Percentiles rank a stretch among this genome's conserved stretches.
phyloP scores from a whole-genome alignment of 495 filamentous ascomycete species.

The Penicillium riverlandense region DNA sequence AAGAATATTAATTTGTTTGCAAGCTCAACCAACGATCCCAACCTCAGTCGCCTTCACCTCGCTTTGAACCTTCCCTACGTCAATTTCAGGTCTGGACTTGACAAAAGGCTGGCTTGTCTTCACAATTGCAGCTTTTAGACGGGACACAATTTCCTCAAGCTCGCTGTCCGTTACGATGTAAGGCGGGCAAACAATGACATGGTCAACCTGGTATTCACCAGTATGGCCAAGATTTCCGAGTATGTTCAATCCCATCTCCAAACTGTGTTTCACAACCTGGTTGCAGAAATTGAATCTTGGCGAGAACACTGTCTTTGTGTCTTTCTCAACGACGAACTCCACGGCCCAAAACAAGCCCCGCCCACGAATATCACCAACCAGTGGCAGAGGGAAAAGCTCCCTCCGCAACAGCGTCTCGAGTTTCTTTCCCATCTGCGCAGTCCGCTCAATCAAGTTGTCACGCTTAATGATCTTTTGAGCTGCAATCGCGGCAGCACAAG shows the following conservation, averaged over 20 bases:
- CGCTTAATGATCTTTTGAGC: constrained; percentile 52
- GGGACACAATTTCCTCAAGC: constrained; percentile 40
- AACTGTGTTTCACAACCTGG: constrained; percentile 4
- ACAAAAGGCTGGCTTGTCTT: constrained; percentile 2
- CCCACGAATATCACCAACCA: constrained; percentile 61
- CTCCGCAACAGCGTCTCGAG: constrained; percentile 38
- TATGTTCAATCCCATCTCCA: constrained; percentile 7
- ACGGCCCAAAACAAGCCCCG: constrained; percentile 57
- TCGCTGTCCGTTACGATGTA: constrained; percentile 50
- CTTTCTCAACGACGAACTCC: constrained; percentile 49
- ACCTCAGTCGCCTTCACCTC: too few relatives aligned
- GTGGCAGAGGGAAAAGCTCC: constrained; percentile 37
- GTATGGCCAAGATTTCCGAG: constrained; percentile 16
- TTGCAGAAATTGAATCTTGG: constrained; percentile 4
- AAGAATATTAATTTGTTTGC: too few relatives aligned
- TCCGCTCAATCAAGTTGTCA: constrained; percentile 48
- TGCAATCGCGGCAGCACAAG: constrained; percentile 53
- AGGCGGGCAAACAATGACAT: constrained; percentile 58
- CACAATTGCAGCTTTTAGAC: constrained; percentile 13
- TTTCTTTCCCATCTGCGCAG: constrained; percentile 39
- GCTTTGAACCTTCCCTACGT: too few relatives aligned
- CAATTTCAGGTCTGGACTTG: too few relatives aligned
- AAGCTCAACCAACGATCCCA: too few relatives aligned
- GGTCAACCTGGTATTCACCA: constrained; percentile 55
- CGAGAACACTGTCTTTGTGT: constrained; percentile 37